phyloP scores from a whole-genome alignment of 352 stramenopile species.

The Globisporangium echinulatum region DNA sequence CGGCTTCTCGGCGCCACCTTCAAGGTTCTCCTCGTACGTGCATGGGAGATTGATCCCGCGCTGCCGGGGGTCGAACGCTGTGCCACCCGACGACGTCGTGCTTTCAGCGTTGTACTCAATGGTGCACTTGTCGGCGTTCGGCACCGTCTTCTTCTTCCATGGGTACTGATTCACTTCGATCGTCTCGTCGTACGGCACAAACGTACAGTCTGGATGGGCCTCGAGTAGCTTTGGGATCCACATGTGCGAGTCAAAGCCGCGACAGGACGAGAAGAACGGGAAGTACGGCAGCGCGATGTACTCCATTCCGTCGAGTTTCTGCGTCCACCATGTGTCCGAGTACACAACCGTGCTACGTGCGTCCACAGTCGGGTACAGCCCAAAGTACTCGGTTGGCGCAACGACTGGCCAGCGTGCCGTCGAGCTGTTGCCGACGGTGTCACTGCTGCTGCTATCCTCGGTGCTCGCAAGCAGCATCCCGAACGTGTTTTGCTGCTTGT shows the following conservation, averaged over 20 bases:
- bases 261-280: constrained; percentile 95
- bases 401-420: constrained; percentile 16
- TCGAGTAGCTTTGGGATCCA: constrained; percentile 92
- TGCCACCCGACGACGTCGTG: constrained; percentile 12
- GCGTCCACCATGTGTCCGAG: constrained; percentile 69
- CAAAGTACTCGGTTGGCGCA: constrained; percentile 50
- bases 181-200: constrained; percentile 84
- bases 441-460: not conserved
- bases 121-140: constrained; percentile 77
- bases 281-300: constrained; percentile 93
- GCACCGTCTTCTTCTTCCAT: constrained; percentile 78
- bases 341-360: constrained; percentile 28
- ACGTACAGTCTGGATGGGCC: constrained; percentile 90
- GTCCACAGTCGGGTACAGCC: constrained; percentile 38
- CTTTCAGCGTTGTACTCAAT: constrained; percentile 40
- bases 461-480: constrained; percentile 17
- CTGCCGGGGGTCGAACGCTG: constrained; percentile 18
- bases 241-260: constrained; percentile 93
- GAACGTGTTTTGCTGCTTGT: constrained; percentile 55
- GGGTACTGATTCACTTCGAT: constrained; percentile 90
- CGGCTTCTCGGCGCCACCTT: constrained; percentile 61
- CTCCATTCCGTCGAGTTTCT: constrained; percentile 45
- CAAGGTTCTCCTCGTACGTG: constrained; percentile 85
- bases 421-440: not conserved
- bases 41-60: constrained; percentile 87